A percentile compares a stretch with the other conserved stretches of the same genome.
phyloP scores from a whole-genome alignment of 2,329 filamentous ascomycete species.

The Colletotrichum eleusines region DNA sequence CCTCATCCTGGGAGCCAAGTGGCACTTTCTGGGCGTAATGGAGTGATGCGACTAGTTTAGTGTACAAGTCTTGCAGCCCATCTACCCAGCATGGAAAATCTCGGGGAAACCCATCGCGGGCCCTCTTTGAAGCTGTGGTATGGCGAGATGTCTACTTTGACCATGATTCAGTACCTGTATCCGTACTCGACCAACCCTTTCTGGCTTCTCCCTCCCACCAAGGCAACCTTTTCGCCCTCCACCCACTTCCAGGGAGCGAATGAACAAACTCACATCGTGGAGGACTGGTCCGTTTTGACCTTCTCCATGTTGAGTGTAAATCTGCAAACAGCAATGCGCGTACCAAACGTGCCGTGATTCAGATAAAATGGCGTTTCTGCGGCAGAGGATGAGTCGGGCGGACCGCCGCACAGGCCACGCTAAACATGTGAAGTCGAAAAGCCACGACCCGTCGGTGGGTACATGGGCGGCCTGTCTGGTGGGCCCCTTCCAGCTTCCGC shows the following conservation, averaged over 20 bases:
- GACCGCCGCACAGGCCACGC: slow-evolving; percentile 31
- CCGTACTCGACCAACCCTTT: slow-evolving; percentile 3
- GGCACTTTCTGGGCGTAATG: slow-evolving; percentile 30
- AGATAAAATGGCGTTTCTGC: slow-evolving; percentile 29
- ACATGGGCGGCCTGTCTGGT: slow-evolving; percentile 26
- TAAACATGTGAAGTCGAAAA: slow-evolving; percentile 39
- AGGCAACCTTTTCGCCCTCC: background rate
- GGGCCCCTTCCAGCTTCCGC: slow-evolving; percentile 37
- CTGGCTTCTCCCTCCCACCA: slow-evolving; percentile 1
- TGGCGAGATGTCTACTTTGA: slow-evolving; percentile 27
- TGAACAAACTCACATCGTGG: background rate
- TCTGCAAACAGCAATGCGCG: slow-evolving; percentile 26
- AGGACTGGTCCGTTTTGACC: background rate
- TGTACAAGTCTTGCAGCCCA: slow-evolving; percentile 7
- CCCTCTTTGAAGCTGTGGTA: slow-evolving; percentile 28
- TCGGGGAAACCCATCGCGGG: slow-evolving; percentile 20
- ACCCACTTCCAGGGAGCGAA: background rate
- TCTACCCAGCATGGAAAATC: slow-evolving; percentile 25
- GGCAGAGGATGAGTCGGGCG: slow-evolving; percentile 16
- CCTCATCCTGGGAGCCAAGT: slow-evolving; percentile 18
- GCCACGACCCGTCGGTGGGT: slow-evolving; percentile 23
- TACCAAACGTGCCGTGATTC: slow-evolving; percentile 9
- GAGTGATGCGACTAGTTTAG: slow-evolving; percentile 10
- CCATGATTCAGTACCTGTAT: slow-evolving; percentile 35
- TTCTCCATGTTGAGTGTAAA: slow-evolving; percentile 10